Evolutionary conservation across 306 rosid species (phyloP).

Genomic region (Cicer arietinum): DNA sequence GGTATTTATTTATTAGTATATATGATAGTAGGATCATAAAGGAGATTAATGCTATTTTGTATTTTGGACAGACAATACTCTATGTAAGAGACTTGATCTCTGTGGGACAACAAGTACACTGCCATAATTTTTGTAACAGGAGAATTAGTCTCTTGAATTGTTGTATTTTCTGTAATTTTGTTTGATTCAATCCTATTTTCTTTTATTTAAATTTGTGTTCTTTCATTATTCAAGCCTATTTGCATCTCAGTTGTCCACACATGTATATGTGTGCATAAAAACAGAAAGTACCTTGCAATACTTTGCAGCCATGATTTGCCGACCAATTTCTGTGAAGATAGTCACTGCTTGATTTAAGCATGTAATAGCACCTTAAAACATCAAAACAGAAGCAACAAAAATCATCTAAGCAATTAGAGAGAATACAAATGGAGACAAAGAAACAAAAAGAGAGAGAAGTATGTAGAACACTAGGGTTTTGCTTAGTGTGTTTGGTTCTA

Average conservation of each 20-base stretch:
- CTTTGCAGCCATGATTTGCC: conserved; percentile 56
- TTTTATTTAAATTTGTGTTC: too few species aligned
- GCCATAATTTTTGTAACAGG: not conserved
- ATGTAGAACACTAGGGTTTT: not conserved
- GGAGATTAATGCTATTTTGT: too few species aligned
- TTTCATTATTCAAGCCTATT: not conserved
- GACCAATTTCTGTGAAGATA: conserved; percentile 57
- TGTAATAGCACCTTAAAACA: conserved; percentile 53
- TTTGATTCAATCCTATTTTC: not conserved
- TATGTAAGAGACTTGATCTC: not conserved
- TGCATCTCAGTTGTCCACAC: not conserved
- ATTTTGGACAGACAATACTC: not conserved
- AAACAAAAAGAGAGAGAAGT: not conserved
- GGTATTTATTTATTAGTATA: too few species aligned
- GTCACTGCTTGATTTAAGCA: conserved; percentile 59
- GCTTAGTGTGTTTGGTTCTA: too few species aligned
- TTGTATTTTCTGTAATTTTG: not conserved
- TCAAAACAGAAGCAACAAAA: conserved; percentile 14
- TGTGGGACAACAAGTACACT: not conserved
- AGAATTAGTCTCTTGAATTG: too few species aligned
- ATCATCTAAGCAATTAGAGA: too few species aligned
- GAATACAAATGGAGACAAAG: not conserved
- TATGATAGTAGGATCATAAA: too few species aligned
- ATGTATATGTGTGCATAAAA: not conserved
- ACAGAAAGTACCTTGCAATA: conserved; percentile 53